Evolutionary conservation across 2,329 filamentous ascomycete genomes (phyloP).

Genomic region (Xylariaceae sp.): DNA sequence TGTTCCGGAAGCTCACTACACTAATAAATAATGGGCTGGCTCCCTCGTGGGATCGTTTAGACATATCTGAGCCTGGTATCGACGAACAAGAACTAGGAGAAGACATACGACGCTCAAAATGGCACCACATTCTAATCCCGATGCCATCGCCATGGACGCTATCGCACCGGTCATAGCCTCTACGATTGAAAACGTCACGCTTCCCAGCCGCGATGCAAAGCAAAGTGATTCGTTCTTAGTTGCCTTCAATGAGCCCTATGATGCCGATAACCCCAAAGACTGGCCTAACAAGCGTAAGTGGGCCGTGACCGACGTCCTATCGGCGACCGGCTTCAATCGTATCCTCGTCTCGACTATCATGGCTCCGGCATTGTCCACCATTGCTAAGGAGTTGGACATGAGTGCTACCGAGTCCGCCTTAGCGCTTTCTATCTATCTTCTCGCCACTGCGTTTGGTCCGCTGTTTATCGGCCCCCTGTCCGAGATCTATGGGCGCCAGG

Average conservation of each 20-base stretch:
- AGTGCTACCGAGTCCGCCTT: slow-evolving; percentile 54
- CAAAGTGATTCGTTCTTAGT: slow-evolving; percentile 22
- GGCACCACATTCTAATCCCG: background rate
- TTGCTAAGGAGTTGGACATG: slow-evolving; percentile 59
- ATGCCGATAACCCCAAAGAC: slow-evolving; percentile 46
- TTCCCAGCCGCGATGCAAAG: slow-evolving; percentile 10
- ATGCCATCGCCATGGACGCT: slow-evolving; percentile 7
- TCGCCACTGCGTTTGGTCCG: slow-evolving; percentile 50
- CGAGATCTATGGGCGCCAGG: slow-evolving; percentile 54
- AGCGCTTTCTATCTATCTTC: slow-evolving; percentile 50
- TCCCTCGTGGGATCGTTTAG: too few species aligned
- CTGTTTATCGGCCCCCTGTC: slow-evolving; percentile 50
- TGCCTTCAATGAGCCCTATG: slow-evolving; percentile 26
- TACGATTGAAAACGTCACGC: background rate
- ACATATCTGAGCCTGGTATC: background rate
- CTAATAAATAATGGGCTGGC: too few species aligned
- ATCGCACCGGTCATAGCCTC: slow-evolving; percentile 1
- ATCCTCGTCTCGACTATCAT: slow-evolving; percentile 60
- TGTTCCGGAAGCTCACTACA: too few species aligned
- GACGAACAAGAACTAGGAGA: background rate
- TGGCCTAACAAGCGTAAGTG: slow-evolving; percentile 52
- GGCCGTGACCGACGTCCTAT: slow-evolving; percentile 55
- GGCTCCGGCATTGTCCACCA: slow-evolving; percentile 54
- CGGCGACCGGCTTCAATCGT: slow-evolving; percentile 56
- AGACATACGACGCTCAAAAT: background rate